A percentile compares a stretch with the other conserved stretches of the same genome.
These are phyloP conservation scores for Rubia balearica DNA, from an alignment of 305 asterid genomes.

Conservation along the genomic window DNA sequence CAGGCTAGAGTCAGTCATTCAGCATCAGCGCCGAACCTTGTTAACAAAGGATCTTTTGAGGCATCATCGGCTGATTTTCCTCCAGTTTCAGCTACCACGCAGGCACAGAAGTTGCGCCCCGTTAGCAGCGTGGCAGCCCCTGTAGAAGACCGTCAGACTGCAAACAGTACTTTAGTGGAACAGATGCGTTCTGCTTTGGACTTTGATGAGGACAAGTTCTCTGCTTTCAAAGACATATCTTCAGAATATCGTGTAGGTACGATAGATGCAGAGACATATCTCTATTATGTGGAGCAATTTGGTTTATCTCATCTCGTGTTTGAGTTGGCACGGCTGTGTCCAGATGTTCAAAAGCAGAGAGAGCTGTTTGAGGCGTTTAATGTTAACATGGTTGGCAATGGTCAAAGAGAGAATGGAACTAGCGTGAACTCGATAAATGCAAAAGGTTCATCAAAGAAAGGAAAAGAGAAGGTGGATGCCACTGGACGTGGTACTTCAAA, in stretches of 20 bases:
- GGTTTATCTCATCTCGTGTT: constrained; percentile 88
- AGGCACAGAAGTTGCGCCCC: constrained; percentile 34
- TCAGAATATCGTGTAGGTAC: constrained; percentile 67
- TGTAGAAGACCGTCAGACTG: constrained; percentile 60
- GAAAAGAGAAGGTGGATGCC: constrained; percentile 44
- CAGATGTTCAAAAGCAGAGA: constrained; percentile 70
- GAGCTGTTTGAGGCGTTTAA: constrained; percentile 66
- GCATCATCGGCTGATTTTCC: constrained; percentile 58
- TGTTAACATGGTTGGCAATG: constrained; percentile 30
- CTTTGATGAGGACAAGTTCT: constrained; percentile 63
- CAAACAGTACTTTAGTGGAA: constrained; percentile 83
- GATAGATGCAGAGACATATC: constrained; percentile 70
- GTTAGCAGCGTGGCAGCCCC: constrained; percentile 30
- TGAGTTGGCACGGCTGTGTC: constrained; percentile 79
- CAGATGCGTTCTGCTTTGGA: constrained; percentile 67
- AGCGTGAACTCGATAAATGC: constrained; percentile 30
- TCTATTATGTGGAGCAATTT: constrained; percentile 64
- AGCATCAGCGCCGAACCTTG: constrained; percentile 79
- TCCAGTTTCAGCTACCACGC: constrained; percentile 65
- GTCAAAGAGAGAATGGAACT: constrained; percentile 32
- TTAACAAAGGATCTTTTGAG: constrained; percentile 35
- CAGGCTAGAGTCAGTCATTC: constrained; percentile 53
- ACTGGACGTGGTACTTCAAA: constrained; percentile 32
- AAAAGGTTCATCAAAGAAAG: constrained; percentile 38
- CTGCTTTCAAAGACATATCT: constrained; percentile 68